These are phyloP conservation scores for Ophiostoma perfectum DNA, from an alignment of 2,329 filamentous ascomycete species.

Conservation along the genomic window DNA sequence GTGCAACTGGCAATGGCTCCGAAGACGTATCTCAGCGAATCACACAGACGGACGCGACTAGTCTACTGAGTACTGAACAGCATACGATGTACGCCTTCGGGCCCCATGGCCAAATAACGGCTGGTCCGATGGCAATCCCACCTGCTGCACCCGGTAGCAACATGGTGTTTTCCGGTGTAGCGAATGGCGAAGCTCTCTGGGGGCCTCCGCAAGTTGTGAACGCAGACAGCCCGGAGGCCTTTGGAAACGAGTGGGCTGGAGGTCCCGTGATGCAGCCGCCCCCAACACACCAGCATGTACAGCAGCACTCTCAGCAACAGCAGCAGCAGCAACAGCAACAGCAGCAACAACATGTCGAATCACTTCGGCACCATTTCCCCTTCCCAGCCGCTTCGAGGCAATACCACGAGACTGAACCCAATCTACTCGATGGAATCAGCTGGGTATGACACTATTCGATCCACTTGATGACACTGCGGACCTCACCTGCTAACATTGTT, in stretches of 20 bases:
- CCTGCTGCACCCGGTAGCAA: slow-evolving; percentile 15
- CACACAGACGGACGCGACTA: background rate
- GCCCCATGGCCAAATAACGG: background rate
- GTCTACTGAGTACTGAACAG: slow-evolving; percentile 16
- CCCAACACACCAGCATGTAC: slow-evolving; percentile 5
- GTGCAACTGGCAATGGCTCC: background rate
- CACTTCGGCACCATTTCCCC: slow-evolving; percentile 4
- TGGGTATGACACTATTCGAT: slow-evolving; percentile 9
- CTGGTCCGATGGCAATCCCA: background rate
- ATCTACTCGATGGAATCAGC: slow-evolving; percentile 18
- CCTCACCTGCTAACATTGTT: background rate
- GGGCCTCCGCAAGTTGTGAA: slow-evolving; percentile 32
- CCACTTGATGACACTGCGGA: background rate
- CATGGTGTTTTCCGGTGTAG: slow-evolving; percentile 44
- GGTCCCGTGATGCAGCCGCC: background rate
- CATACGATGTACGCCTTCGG: slow-evolving; percentile 12
- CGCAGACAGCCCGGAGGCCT: slow-evolving; percentile 38
- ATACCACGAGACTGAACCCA: slow-evolving; percentile 9
- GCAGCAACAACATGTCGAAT: slow-evolving; percentile 13
- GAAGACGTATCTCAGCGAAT: slow-evolving; percentile 15
- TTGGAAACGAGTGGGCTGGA: background rate
- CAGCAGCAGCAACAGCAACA: slow-evolving; percentile 8
- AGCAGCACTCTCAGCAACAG: slow-evolving; percentile 16
- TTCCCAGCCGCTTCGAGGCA: background rate
- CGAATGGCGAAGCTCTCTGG: slow-evolving; percentile 46